phyloP scores from a whole-genome alignment of 176 grass and related monocot species.

The Zea mays region DNA sequence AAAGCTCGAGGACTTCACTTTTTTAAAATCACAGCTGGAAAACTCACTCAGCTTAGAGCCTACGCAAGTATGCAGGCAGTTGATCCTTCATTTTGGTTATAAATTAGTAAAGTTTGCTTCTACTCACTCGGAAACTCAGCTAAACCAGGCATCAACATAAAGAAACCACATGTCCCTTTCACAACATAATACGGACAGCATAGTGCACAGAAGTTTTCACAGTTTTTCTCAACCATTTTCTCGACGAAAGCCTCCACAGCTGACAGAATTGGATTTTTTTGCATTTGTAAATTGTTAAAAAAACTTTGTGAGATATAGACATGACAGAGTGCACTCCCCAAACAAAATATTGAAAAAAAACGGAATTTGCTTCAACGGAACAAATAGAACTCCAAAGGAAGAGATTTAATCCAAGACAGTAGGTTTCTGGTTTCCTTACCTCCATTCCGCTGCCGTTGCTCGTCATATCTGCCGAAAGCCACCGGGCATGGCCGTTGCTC shows the following conservation, averaged over 20 bases:
- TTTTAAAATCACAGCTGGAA: too few species aligned
- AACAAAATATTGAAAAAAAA: background rate
- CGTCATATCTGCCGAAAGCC: conserved; percentile 32
- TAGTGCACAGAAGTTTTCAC: background rate
- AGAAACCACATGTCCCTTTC: background rate
- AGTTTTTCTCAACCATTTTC: background rate
- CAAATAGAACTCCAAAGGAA: background rate
- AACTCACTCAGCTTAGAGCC: too few species aligned
- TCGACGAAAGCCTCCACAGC: too few species aligned
- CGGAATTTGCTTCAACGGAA: too few species aligned
- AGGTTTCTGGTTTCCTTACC: conserved; percentile 29
- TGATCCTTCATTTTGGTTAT: background rate
- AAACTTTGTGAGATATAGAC: background rate
- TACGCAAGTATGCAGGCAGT: background rate
- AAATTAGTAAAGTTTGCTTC: background rate
- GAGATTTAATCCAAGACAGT: background rate
- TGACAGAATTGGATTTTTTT: background rate
- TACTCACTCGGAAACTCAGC: background rate
- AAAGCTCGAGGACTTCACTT: too few species aligned
- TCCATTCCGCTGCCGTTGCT: conserved; percentile 48
- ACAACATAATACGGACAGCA: background rate
- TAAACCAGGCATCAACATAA: background rate
- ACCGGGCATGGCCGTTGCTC: conserved; percentile 15
- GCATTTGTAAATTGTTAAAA: background rate
- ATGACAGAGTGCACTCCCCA: background rate